phyloP scores from a whole-genome alignment of 2,329 filamentous ascomycete species.

The Penicillium sp. region DNA sequence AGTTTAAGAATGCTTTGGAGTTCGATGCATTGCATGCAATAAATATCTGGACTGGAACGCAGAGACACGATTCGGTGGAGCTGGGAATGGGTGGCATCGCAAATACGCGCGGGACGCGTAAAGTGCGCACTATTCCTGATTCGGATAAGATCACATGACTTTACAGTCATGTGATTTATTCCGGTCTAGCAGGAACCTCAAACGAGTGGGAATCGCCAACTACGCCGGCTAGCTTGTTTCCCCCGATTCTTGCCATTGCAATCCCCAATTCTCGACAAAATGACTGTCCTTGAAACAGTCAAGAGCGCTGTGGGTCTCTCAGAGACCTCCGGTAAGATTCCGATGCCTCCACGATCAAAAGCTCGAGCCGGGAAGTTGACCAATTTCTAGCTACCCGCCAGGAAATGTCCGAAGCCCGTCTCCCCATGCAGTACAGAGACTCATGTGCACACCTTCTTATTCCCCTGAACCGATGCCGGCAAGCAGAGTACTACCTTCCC shows the following conservation, averaged over 20 bases:
- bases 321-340: conserved; percentile 39
- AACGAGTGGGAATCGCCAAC: conserved; percentile 30
- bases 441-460: conserved; percentile 93
- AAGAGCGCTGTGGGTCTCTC: conserved; percentile 51
- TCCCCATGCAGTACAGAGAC: conserved; percentile 90
- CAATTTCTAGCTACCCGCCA: conserved; percentile 55
- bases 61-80: conserved; percentile 35
- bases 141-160: conserved; percentile 17
- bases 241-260: conserved; percentile 17
- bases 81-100: conserved; percentile 26
- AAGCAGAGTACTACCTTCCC: conserved; percentile 86
- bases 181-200: conserved; percentile 31
- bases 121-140: conserved; percentile 36
- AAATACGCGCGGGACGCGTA: conserved; percentile 42
- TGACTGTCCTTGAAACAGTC: conserved; percentile 50
- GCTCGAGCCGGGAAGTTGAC: conserved; percentile 18
- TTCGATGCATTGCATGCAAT: conserved; percentile 18
- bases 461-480: conserved; percentile 90
- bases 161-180: conserved; percentile 19
- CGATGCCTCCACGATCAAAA: conserved; percentile 10
- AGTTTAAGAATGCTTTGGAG: conserved; percentile 11
- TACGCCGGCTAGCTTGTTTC: conserved; percentile 22
- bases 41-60: conserved; percentile 19
- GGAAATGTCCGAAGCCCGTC: conserved; percentile 87
- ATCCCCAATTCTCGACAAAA: conserved; percentile 28